Conservation (phyloP, 371 early-diverging fungal genomes). For the Haplosporangium sp. region DNA sequence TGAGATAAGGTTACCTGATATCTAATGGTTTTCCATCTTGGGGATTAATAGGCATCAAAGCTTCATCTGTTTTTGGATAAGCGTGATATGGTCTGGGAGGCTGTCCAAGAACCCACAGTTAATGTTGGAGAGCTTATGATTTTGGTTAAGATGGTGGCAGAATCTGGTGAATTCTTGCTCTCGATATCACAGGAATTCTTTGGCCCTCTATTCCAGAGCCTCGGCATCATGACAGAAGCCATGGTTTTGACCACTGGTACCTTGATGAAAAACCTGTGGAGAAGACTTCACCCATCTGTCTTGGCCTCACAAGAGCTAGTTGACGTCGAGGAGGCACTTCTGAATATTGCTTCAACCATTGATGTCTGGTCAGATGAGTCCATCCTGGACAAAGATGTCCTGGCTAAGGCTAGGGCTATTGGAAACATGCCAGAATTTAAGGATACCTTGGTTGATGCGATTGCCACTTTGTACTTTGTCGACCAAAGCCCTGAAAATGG, state of each 20-base stretch:
- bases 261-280: constrained; percentile 75
- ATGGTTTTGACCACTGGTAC: constrained; percentile 60
- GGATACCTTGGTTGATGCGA: constrained; percentile 75
- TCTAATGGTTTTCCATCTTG: neutral
- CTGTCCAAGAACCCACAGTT: constrained; percentile 60
- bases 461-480: constrained; percentile 79
- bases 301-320: constrained; percentile 64
- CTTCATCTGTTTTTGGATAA: constrained; percentile 67
- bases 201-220: constrained; percentile 36
- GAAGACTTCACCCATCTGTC: constrained; percentile 69
- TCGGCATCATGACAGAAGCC: constrained; percentile 40
- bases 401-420: constrained; percentile 45
- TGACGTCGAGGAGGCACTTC: constrained; percentile 61
- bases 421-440: constrained; percentile 64
- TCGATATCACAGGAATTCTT: constrained; percentile 36
- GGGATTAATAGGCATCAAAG: constrained; percentile 36
- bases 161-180: constrained; percentile 45
- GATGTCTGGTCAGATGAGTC: constrained; percentile 53
- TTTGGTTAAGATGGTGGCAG: constrained; percentile 59
- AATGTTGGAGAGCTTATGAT: constrained; percentile 71
- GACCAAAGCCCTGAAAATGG: constrained; percentile 68
- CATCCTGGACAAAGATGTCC: constrained; percentile 38
- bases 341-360: constrained; percentile 48
- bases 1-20: neutral
- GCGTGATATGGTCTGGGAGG: constrained; percentile 70